Percentiles rank a stretch among this genome's conserved stretches.
phyloP scores from a whole-genome alignment of 116 monocot species.

The Iris pallida region DNA sequence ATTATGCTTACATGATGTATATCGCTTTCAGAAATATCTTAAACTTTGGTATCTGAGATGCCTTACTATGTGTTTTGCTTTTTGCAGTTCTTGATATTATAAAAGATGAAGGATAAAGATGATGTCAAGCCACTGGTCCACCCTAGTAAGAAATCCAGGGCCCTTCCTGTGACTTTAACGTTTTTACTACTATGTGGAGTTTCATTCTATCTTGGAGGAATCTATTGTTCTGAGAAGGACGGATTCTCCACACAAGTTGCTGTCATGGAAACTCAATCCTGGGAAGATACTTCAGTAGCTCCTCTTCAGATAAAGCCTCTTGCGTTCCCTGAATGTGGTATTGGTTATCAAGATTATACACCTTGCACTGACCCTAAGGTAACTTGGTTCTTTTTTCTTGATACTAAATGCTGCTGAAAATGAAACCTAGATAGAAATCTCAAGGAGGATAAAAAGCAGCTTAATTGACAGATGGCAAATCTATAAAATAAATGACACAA shows the following conservation, averaged over 20 bases:
- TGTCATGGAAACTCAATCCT: constrained; percentile 14
- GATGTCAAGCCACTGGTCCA: constrained; percentile 16
- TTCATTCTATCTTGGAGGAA: constrained; percentile 85
- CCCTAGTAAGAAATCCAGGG: constrained; percentile 35
- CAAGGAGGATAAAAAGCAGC: background rate
- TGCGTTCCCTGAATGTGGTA: constrained; percentile 53
- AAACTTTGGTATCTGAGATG: constrained; percentile 1
- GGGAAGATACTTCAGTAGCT: constrained; percentile 10
- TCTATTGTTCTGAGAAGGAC: constrained; percentile 61
- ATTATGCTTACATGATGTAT: too few relatives aligned
- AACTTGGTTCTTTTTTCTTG: background rate
- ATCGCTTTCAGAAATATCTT: too few relatives aligned
- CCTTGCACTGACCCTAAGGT: constrained; percentile 83
- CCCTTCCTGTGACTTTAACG: constrained; percentile 48
- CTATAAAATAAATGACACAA: background rate
- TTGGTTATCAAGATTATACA: constrained; percentile 76
- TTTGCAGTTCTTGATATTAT: background rate
- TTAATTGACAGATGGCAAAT: background rate
- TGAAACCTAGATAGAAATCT: background rate
- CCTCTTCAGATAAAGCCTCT: constrained; percentile 35
- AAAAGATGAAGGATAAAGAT: constrained; percentile 53
- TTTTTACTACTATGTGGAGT: constrained; percentile 65
- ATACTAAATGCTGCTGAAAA: background rate
- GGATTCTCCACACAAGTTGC: constrained; percentile 19
- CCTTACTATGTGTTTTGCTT: background rate